phyloP scores from a whole-genome alignment of 805 yeast genomes.

The Candida ascalaphidarum region DNA sequence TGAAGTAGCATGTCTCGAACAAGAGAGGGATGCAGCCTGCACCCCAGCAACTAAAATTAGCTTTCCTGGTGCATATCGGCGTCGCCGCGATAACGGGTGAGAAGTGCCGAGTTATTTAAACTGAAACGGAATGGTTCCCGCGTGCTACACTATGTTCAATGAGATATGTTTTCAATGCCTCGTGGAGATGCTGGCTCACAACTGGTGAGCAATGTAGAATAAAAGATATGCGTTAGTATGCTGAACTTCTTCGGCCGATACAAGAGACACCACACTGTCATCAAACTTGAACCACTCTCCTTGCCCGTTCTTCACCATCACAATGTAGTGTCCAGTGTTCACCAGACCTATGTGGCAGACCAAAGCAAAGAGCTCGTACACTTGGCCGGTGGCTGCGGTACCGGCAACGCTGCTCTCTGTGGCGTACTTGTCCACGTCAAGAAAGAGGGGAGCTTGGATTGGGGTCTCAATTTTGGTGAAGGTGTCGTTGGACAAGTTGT shows the following conservation, averaged over 20 bases:
- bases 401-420: slow-evolving; percentile 6
- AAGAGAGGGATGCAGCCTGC: too few species aligned
- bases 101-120: too few species aligned
- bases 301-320: slow-evolving; percentile 61
- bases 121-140: too few species aligned
- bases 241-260: slow-evolving; percentile 57
- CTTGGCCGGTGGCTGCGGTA: slow-evolving; percentile 20
- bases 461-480: slow-evolving; percentile 70
- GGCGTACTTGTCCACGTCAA: slow-evolving; percentile 62
- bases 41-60: too few species aligned
- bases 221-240: slow-evolving; percentile 73
- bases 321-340: slow-evolving; percentile 91
- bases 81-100: too few species aligned
- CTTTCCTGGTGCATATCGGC: too few species aligned
- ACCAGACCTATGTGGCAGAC: slow-evolving; percentile 89
- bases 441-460: slow-evolving; percentile 61
- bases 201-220: slow-evolving; percentile 51
- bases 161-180: too few species aligned
- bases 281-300: slow-evolving; percentile 89
- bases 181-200: slow-evolving; percentile 6
- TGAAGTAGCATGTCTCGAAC: too few species aligned
- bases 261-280: slow-evolving; percentile 70
- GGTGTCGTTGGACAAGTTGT: slow-evolving; percentile 35
- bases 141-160: too few species aligned
- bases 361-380: slow-evolving; percentile 79